Evolutionary conservation across 73 alveolate species (phyloP).

Genomic region (Blepharisma japonicum): DNA sequence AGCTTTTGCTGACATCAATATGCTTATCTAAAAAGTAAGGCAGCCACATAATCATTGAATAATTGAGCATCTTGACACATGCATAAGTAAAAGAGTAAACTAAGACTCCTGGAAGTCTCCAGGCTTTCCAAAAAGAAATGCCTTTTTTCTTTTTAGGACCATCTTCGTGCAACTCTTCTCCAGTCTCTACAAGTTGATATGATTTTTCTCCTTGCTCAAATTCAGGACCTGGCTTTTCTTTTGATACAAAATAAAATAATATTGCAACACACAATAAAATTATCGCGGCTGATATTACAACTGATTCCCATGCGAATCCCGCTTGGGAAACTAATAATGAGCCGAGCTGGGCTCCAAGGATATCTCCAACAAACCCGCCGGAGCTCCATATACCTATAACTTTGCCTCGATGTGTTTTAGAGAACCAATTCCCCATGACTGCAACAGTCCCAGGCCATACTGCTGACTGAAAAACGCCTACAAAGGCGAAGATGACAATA

Average conservation of each 20-base stretch:
- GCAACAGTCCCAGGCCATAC: conserved; percentile 71
- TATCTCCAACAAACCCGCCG: conserved; percentile 56
- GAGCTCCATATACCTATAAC: conserved; percentile 51
- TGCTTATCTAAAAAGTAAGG: conserved; percentile 45
- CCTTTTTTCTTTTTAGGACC: conserved; percentile 22
- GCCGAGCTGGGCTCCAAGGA: conserved; percentile 47
- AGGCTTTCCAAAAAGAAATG: conserved; percentile 38
- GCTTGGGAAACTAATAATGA: too few species aligned
- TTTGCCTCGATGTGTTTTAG: conserved; percentile 50
- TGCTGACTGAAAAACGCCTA: conserved; percentile 56
- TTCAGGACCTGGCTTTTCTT: too few species aligned
- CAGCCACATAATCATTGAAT: conserved; percentile 62
- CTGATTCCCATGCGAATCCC: too few species aligned
- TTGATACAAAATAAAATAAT: too few species aligned
- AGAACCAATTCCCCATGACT: conserved; percentile 69
- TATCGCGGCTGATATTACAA: too few species aligned
- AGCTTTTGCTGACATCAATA: conserved; percentile 31
- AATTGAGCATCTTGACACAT: conserved; percentile 51
- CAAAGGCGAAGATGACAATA: conserved; percentile 41
- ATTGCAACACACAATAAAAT: too few species aligned
- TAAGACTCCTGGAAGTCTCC: conserved; percentile 45
- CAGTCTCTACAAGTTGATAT: too few species aligned
- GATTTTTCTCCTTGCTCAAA: too few species aligned
- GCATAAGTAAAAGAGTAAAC: conserved; percentile 34
- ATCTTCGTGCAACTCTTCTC: too few species aligned